Evolutionary conservation across 202 grass and related monocot species (phyloP), one percentile per base, ranked within the genome.

Genomic region (Digitaria exilis): DNA sequence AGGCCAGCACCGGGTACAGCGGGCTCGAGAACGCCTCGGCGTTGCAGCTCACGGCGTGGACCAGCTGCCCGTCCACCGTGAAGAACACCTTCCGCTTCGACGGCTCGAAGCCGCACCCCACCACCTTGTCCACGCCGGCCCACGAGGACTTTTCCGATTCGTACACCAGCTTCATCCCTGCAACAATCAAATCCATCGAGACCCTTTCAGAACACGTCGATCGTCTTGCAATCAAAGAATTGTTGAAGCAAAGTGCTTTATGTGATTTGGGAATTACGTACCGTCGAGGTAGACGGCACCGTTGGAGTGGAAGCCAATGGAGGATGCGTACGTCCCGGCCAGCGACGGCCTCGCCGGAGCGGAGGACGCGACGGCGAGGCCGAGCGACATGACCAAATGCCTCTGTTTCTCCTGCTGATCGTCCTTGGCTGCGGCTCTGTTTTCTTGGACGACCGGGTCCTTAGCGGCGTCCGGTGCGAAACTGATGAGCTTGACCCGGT

Each of bases 261-360:
- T n/a, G n/a, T n/a, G n/a, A 2, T 30, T 80, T 46, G 34, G 3
- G 5, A 35, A 28, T 59, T 15, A 0, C 10, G 79, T 93, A 99
- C 96, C 96, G 77, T 96, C 96, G 48, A 99, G 96, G 80, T 92
- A 91, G 60, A 99, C 85, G 0, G 91, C 85, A 59, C 96, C 93
- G 75, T 92, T 77, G 77, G 93, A 94, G 84, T 99, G 91, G 88
- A 96, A 99, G 55, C 96, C 93, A 62, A 99, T 91, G 46, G 93
- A 96, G 1, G 89, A 85, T 24, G 84, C 29, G 52, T 94, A 99
- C 14, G 91, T 92, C 65, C 96, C 96, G 4, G 91, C 61, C 15
- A 94, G 32, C 19, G 83, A 80, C 44, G 89, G 72, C 17, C 74
- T 79, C 0, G 64, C 4, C 11, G 69, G 84, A 5, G 65, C 10